Conservation (phyloP, 306 rosid genomes). For the Vachellia pachyceras region DNA sequence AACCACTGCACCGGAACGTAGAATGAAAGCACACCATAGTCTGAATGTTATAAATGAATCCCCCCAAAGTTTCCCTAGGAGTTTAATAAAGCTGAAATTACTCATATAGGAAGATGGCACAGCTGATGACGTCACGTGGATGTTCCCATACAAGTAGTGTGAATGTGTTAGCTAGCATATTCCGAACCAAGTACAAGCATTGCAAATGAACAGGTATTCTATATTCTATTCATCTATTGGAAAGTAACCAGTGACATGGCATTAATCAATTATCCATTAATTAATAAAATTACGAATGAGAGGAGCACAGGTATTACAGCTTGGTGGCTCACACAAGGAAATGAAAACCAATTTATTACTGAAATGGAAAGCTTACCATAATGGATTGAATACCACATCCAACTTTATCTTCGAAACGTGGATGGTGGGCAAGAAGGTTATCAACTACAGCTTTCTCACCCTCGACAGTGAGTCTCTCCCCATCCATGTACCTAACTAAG, state of each 20-base stretch:
- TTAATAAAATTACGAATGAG: too few species aligned
- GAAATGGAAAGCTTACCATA: constrained; percentile 53
- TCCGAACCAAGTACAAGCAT: background rate
- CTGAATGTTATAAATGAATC: background rate
- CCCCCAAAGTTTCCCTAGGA: background rate
- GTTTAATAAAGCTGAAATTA: background rate
- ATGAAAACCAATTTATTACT: background rate
- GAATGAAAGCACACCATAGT: background rate
- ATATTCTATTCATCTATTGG: background rate
- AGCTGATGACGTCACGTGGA: background rate
- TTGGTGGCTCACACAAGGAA: background rate
- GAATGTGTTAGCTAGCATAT: background rate
- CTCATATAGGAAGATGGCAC: background rate
- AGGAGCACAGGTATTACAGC: background rate
- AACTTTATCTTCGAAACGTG: constrained; percentile 68
- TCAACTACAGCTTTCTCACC: constrained; percentile 65
- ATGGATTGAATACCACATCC: constrained; percentile 68
- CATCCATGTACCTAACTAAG: constrained; percentile 62
- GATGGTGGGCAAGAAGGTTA: constrained; percentile 69
- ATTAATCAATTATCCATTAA: background rate
- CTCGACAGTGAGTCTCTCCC: constrained; percentile 53
- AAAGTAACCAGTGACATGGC: background rate
- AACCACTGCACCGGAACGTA: background rate
- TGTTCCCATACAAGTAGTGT: constrained; percentile 3
- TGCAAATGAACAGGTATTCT: background rate